Conservation (phyloP, 805 yeast species). For the Ogataea degrootiae region DNA sequence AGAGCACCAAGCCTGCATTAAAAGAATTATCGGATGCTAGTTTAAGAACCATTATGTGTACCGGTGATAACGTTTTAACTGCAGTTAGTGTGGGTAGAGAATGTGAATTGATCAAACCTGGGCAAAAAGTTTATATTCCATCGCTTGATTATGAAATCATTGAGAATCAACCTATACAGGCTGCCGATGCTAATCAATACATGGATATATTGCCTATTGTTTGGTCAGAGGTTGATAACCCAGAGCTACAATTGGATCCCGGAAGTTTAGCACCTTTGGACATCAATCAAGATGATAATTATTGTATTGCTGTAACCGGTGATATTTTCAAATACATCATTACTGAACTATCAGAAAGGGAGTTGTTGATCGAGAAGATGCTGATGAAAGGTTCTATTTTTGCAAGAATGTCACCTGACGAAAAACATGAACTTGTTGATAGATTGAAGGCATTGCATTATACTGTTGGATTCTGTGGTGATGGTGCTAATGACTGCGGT, state of each 20-base stretch:
- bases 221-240: conserved; percentile 69
- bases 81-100: conserved; percentile 92
- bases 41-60: conserved; percentile 89
- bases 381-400: conserved; percentile 71
- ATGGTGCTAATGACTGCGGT: conserved; percentile 99
- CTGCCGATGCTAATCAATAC: conserved; percentile 11
- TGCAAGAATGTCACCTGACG: conserved; percentile 99
- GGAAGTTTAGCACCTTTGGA: conserved; percentile 51
- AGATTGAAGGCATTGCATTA: conserved; percentile 80
- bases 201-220: conserved; percentile 28
- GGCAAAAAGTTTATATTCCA: conserved; percentile 57
- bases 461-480: conserved; percentile 97
- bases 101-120: conserved; percentile 56
- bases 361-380: conserved; percentile 44
- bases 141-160: conserved; percentile 35
- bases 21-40: conserved; percentile 57
- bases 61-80: conserved; percentile 93
- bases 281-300: conserved; percentile 33
- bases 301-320: conserved; percentile 84
- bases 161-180: conserved; percentile 5
- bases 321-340: conserved; percentile 80
- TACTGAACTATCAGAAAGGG: conserved; percentile 42
- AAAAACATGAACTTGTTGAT: conserved; percentile 91
- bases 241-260: conserved; percentile 55
- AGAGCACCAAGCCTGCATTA: conserved; percentile 59